Percentiles rank a stretch among this genome's conserved stretches.
Evolutionary conservation across 768 basidiomycete genomes (phyloP).

Genomic region (Rhodotorula sphaerocarpa): DNA sequence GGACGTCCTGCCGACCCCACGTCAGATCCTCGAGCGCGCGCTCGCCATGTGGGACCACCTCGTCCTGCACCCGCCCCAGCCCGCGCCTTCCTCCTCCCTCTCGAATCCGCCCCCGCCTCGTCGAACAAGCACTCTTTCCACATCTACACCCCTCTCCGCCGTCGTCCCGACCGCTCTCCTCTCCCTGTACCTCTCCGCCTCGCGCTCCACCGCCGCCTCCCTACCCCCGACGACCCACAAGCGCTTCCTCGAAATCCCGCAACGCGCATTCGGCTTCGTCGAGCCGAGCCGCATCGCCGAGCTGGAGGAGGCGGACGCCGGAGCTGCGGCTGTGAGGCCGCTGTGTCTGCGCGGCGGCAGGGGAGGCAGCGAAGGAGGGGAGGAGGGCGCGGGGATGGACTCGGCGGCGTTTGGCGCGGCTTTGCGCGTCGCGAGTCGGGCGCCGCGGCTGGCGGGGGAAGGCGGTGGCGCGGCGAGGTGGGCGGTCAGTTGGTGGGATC

Average conservation of each 20-base stretch:
- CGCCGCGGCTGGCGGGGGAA: conserved; percentile 1
- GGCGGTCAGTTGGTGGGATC: conserved; percentile 8
- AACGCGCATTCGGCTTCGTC: conserved; percentile 6
- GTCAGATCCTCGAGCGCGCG: conserved; percentile 4
- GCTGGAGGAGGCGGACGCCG: too few species aligned
- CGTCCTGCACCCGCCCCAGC: neutral
- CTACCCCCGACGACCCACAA: neutral
- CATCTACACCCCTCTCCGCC: neutral
- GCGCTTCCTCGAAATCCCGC: neutral
- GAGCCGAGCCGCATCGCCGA: conserved; percentile 2
- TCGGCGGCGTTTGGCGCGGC: neutral
- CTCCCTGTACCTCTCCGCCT: conserved; percentile 10
- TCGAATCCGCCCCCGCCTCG: neutral
- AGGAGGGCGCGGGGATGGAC: too few species aligned
- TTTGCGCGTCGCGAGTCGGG: neutral
- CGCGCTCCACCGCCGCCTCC: neutral
- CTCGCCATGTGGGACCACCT: neutral
- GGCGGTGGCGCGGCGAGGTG: neutral
- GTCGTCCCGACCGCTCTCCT: conserved; percentile 13
- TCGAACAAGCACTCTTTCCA: neutral
- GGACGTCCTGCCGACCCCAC: neutral
- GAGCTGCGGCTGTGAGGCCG: too few species aligned
- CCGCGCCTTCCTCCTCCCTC: too few species aligned
- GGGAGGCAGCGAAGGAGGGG: too few species aligned
- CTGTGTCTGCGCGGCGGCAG: too few species aligned